A percentile compares a stretch with the other conserved stretches of the same genome.
These are phyloP conservation scores for Dioszegia crocea DNA, from an alignment of 768 basidiomycete species.

Conservation along the genomic window DNA sequence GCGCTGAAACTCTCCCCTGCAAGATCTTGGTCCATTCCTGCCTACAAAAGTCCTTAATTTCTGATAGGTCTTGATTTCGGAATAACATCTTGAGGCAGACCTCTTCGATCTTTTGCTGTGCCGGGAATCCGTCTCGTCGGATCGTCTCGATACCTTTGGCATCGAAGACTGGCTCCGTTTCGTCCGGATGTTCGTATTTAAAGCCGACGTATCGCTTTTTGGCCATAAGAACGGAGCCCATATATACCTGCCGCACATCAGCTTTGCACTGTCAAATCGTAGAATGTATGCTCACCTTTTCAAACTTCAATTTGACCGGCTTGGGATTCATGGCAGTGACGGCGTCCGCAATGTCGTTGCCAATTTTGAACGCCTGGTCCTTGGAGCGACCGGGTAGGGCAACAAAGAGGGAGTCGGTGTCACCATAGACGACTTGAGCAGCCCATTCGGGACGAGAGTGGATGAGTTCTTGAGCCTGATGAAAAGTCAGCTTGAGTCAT, in stretches of 20 bases:
- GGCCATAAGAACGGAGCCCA: conserved; percentile 89
- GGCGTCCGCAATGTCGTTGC: conserved; percentile 82
- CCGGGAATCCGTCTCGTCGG: conserved; percentile 82
- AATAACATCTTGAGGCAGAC: conserved; percentile 83
- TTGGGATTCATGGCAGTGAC: conserved; percentile 82
- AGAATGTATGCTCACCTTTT: conserved; percentile 82
- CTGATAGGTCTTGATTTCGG: conserved; percentile 78
- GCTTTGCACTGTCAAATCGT: too few species aligned
- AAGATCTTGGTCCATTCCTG: conserved; percentile 78
- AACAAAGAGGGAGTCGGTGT: conserved; percentile 94
- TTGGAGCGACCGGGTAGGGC: conserved; percentile 85
- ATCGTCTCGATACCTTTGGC: conserved; percentile 98
- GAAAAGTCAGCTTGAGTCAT: not conserved
- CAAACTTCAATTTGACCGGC: conserved; percentile 94
- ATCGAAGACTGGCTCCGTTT: conserved; percentile 74
- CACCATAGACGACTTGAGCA: conserved; percentile 90
- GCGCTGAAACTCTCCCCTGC: conserved; percentile 72
- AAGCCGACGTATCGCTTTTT: conserved; percentile 99
- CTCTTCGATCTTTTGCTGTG: conserved; percentile 90
- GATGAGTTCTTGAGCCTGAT: conserved; percentile 75
- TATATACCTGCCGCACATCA: conserved; percentile 67
- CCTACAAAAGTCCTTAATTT: conserved; percentile 82
- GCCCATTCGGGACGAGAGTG: conserved; percentile 77
- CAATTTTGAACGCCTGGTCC: conserved; percentile 88
- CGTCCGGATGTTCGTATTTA: conserved; percentile 82